Evolutionary conservation across 2,329 filamentous ascomycete species (phyloP), one percentile per base, ranked within the genome.

Genomic region (Chrysosporium keratinophilum): DNA sequence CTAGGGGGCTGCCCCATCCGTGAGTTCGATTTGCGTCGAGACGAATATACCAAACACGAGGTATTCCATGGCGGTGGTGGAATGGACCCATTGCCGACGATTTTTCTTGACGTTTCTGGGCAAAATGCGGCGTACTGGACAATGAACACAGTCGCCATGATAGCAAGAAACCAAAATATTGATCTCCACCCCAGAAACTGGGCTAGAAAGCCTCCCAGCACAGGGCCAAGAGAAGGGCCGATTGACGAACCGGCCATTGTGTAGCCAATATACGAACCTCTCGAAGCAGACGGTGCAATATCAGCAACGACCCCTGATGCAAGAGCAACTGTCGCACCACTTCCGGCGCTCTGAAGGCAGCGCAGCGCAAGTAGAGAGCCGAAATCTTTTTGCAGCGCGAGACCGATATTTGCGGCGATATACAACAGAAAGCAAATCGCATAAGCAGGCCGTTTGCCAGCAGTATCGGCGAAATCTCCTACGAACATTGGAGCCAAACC

Each of bases 291-390:
- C 0, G 83, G 81, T 0, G 82, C 77, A 4, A 89, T 76, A 61
- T 93, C 87, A 0, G 84, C 82, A 12, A 90, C 78, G 1, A 88
- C 80, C 1, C 82, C 87, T 57, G 78, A 84, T 0, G 80, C 81
- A 1, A 93, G 72, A 0, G 86, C 83, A n/a, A 88, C 74, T 0
- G 84, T 85, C 0, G 82, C 82, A 60, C 80, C 83, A 63, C 79
- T 84, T 0, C 84, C 83, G 0, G 74, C 74, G 33, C 79, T 81
- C 62, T 86, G 83, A 2, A 84, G 55, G 68, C 79, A 80, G 0
- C 83, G 76, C 7, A 86, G 67, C 1, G 84, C 71, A 33, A 85
- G 63, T 17, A 86, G 67, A 0, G 81, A 78, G 0, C 75, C 71
- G 54, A 79, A 83, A 62, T 76, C 72, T 31, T 76, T 70, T 60